phyloP scores from a whole-genome alignment of 2,329 filamentous ascomycete species.

The Zalaria sp. region DNA sequence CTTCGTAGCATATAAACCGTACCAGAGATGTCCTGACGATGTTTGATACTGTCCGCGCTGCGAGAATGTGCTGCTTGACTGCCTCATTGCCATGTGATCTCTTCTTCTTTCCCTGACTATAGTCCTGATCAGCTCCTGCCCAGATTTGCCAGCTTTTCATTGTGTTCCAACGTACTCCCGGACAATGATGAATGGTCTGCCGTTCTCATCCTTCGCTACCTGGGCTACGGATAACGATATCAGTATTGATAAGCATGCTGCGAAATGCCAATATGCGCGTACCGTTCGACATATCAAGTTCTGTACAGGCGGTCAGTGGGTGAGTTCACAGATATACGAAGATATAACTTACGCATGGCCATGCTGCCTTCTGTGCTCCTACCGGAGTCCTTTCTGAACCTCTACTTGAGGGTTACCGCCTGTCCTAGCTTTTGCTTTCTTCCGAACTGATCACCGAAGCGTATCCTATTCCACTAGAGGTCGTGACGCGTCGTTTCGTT shows the following conservation, averaged over 20 bases:
- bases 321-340: conserved; percentile 14
- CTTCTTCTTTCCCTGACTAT: conserved; percentile 92
- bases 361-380: conserved; percentile 25
- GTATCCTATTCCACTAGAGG: too few relatives aligned
- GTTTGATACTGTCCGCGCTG: conserved; percentile 87
- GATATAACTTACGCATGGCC: conserved; percentile 42
- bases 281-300: conserved; percentile 77
- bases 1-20: conserved; percentile 13
- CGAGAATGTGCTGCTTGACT: conserved; percentile 95
- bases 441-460: too few relatives aligned
- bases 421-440: too few relatives aligned
- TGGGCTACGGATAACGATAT: conserved; percentile 31
- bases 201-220: conserved; percentile 93
- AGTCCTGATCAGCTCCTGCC: conserved; percentile 13
- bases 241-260: not conserved
- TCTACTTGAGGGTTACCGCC: not conserved
- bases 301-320: conserved; percentile 26
- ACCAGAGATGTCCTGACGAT: conserved; percentile 92
- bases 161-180: conserved; percentile 60
- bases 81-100: conserved; percentile 92
- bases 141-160: conserved; percentile 5
- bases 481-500: too few relatives aligned
- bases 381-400: conserved; percentile 1
- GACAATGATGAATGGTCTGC: conserved; percentile 93
- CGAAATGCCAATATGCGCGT: conserved; percentile 18